These are phyloP conservation scores for Closterium sp. DNA, from an alignment of 139 green algal genomes.

Conservation along the genomic window DNA sequence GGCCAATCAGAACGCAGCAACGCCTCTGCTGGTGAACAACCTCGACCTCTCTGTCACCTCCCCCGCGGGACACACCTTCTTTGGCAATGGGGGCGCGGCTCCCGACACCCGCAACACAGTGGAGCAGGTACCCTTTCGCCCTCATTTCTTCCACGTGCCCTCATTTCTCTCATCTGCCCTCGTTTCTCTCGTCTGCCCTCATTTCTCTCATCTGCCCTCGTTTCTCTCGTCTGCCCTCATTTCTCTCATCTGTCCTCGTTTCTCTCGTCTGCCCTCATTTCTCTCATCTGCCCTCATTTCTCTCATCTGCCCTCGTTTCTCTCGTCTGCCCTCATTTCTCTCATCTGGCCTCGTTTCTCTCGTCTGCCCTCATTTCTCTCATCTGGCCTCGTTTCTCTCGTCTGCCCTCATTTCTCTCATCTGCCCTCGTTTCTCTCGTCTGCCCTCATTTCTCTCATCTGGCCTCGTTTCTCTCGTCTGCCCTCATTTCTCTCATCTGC, in stretches of 20 bases:
- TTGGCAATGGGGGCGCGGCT: not conserved
- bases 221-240: too few relatives aligned
- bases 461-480: too few relatives aligned
- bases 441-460: too few relatives aligned
- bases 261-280: not conserved
- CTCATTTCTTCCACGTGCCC: not conserved
- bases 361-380: not conserved
- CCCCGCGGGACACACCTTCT: constrained; percentile 16
- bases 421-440: not conserved
- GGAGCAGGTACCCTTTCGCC: constrained; percentile 32
- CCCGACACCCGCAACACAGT: constrained; percentile 43
- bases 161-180: too few relatives aligned
- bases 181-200: too few relatives aligned
- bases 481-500: too few relatives aligned
- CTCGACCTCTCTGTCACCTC: constrained; percentile 31
- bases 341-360: not conserved
- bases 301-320: not conserved
- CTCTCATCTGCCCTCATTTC: not conserved
- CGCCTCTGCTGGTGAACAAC: constrained; percentile 23
- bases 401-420: too few relatives aligned
- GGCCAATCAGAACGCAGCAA: constrained; percentile 10
- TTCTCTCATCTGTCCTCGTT: too few relatives aligned
- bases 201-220: too few relatives aligned
- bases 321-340: not conserved
- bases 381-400: too few relatives aligned